Conservation (phyloP, 495 filamentous ascomycete genomes). For the Neurospora sp. region DNA sequence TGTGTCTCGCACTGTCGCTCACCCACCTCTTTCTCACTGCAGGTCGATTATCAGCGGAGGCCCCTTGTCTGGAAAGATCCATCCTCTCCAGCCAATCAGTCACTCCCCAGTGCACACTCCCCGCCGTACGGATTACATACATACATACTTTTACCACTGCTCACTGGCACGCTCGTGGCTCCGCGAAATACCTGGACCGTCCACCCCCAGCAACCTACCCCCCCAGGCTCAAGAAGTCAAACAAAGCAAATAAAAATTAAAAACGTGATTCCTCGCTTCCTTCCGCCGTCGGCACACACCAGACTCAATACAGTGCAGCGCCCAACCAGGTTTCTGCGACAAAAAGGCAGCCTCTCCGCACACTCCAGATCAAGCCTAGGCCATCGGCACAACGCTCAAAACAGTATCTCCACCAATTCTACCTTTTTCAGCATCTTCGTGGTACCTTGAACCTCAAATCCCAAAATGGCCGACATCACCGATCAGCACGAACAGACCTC, state of each 20-base stretch:
- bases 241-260: constrained; percentile 31
- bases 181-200: constrained; percentile 20
- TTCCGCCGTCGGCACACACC: constrained; percentile 33
- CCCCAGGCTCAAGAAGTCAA: constrained; percentile 12
- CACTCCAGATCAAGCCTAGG: constrained; percentile 48
- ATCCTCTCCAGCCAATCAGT: not conserved
- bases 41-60: not conserved
- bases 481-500: constrained; percentile 50
- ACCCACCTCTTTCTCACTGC: not conserved
- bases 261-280: constrained; percentile 34
- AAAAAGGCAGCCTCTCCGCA: constrained; percentile 41
- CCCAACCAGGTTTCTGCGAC: constrained; percentile 45
- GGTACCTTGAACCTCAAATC: constrained; percentile 33
- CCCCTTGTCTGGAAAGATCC: not conserved
- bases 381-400: constrained; percentile 49
- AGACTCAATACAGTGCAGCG: constrained; percentile 42
- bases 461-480: constrained; percentile 50
- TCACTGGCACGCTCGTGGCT: constrained; percentile 4
- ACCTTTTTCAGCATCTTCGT: constrained; percentile 32
- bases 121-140: not conserved
- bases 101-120: not conserved
- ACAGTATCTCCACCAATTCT: constrained; percentile 45
- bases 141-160: not conserved
- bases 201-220: not conserved
- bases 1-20: not conserved